A percentile compares a stretch with the other conserved stretches of the same genome.
These are phyloP conservation scores for Coccomyxa sp. DNA, from an alignment of 139 green algal species.

Conservation along the genomic window DNA sequence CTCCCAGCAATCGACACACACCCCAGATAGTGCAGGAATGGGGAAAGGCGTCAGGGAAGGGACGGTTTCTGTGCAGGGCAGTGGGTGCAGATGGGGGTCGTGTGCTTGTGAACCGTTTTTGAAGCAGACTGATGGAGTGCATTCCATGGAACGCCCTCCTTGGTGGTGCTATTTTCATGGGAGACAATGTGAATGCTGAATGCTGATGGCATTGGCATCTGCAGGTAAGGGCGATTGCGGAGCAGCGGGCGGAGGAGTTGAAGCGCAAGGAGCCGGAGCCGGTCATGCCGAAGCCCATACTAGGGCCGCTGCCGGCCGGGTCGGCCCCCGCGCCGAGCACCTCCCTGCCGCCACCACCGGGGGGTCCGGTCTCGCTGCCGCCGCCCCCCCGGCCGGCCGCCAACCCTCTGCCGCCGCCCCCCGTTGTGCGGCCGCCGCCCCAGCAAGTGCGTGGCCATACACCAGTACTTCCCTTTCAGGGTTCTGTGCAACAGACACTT, in stretches of 20 bases:
- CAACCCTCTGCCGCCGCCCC: conserved; percentile 7
- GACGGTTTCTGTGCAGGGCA: no score
- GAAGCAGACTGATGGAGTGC: no score
- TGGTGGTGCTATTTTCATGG: neutral
- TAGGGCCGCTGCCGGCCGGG: conserved; percentile 3
- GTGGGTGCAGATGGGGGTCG: no score
- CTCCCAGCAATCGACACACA: no score
- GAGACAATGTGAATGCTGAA: neutral
- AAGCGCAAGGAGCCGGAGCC: conserved; percentile 18
- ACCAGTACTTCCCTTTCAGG: no score
- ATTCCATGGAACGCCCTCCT: neutral
- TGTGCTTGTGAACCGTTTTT: no score
- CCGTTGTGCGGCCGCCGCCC: conserved; percentile 1
- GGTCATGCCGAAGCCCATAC: conserved; percentile 13
- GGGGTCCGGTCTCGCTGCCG: neutral
- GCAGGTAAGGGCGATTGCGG: neutral
- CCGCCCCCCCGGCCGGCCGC: neutral
- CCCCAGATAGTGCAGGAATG: no score
- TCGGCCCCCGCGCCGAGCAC: neutral
- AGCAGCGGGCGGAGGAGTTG: conserved; percentile 3
- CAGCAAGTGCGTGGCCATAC: no score
- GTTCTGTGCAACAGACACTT: no score
- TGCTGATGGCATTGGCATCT: neutral
- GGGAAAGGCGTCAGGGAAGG: no score
- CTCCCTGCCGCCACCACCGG: neutral